Evolutionary conservation across 495 filamentous ascomycete genomes (phyloP).

Genomic region (Neurospora sp.): DNA sequence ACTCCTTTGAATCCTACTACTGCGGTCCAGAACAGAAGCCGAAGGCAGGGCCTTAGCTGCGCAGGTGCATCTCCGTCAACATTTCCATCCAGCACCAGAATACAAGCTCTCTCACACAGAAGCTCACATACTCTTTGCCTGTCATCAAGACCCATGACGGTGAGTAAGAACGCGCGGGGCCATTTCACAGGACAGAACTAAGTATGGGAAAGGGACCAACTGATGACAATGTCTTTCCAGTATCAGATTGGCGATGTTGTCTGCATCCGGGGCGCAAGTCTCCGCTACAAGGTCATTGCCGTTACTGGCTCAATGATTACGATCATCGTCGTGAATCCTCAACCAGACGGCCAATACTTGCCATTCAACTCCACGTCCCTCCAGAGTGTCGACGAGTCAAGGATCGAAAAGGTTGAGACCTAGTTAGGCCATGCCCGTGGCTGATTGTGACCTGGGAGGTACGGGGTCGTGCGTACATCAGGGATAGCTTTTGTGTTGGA

Average conservation of each 20-base stretch:
- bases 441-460: not conserved
- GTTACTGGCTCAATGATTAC: constrained; percentile 13
- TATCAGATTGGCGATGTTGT: constrained; percentile 11
- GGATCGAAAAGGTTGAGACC: constrained; percentile 10
- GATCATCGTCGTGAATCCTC: constrained; percentile 17
- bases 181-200: not conserved
- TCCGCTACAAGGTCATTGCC: constrained; percentile 18
- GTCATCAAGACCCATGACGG: not conserved
- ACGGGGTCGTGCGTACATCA: not conserved
- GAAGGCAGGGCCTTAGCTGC: not conserved
- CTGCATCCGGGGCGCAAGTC: constrained; percentile 8
- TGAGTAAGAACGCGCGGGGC: not conserved
- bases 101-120: not conserved
- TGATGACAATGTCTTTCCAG: not conserved
- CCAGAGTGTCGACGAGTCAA: constrained; percentile 15
- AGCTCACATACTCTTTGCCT: not conserved
- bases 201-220: not conserved
- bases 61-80: not conserved
- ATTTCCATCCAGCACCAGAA: not conserved
- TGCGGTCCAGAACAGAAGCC: not conserved
- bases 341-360: constrained; percentile 13
- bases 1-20: not conserved
- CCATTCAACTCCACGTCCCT: constrained; percentile 9
- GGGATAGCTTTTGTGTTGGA: not conserved
- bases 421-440: not conserved